Base-by-base conservation (phyloP, 1,284 basidiomycete genomes). In the Phylloboletellus chloephorus region DNA sequence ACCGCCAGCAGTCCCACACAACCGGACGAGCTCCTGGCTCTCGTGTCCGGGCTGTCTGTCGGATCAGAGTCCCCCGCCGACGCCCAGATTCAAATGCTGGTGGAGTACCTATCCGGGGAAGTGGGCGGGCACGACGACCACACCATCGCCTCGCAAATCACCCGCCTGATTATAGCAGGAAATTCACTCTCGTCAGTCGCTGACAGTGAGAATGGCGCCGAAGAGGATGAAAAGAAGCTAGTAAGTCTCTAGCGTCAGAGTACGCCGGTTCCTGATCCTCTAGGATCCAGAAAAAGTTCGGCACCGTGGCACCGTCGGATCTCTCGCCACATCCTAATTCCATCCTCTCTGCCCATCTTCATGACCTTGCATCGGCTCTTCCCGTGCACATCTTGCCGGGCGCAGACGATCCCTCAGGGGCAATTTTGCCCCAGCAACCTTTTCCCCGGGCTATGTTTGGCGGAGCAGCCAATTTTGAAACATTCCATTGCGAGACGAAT, bases 371-470 rank as follows among this genome's bases (percentile, higher is more conserved):
- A 15, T 73, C 76, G 25, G 71, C 78, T 17, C 70, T 93, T 56
- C 83, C 88, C 4, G 70, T 95, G 19, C 89, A 92, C 56, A 69
- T 95, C 22, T 69, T 96, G 15, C 88, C 95, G 0, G 94, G 95
- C 9, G 76, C 82, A 36, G 72, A 73, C 29, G 95, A 99, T 63
- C 95, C 95, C 1, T 79, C 91, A 6, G 89, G 88, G 0, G 74
- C 79, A 0, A 89, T 95, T 20, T 67, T 99, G 41, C 96, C 96
- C 1, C 96, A 99, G 60, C 95, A 98, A 60, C 77, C 90, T 0
- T 74, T 98, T 52, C 96, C 96, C 26, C 78, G 82, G 31, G 86
- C 89, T 4, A 92, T 99, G 78, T 87, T 99, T 48, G 88, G 89
- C 15, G 69, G 74, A 1, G 80, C 79, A 21, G 71, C 77, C 37